Evolutionary conservation across 768 basidiomycete genomes (phyloP).

Genomic region (Boletus rex-veris): DNA sequence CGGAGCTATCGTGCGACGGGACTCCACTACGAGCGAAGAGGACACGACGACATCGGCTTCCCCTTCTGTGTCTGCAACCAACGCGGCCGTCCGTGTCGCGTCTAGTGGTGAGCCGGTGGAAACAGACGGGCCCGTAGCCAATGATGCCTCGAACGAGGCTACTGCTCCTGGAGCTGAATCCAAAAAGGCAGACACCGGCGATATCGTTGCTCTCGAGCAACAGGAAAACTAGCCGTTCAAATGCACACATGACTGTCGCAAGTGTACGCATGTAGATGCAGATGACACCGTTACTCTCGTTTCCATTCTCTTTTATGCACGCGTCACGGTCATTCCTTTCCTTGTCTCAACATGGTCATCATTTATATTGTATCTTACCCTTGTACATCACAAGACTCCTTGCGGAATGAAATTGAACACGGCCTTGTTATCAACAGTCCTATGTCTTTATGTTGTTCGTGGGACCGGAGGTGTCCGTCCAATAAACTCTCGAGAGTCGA

Average conservation of each 20-base stretch:
- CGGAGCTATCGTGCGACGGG: slow-evolving; percentile 39
- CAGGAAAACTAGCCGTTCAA: slow-evolving; percentile 1
- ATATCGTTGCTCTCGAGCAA: neutral
- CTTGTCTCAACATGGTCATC: neutral
- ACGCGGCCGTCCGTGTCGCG: slow-evolving; percentile 3
- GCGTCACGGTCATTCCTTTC: neutral
- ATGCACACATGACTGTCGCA: neutral
- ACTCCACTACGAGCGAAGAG: slow-evolving; percentile 51
- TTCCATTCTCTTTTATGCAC: slow-evolving; percentile 3
- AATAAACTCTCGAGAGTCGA: too few relatives aligned
- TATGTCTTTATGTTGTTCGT: too few relatives aligned
- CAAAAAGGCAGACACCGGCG: slow-evolving; percentile 1
- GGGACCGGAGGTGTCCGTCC: too few relatives aligned
- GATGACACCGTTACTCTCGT: neutral
- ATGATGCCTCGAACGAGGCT: slow-evolving; percentile 3
- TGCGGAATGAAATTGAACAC: slow-evolving; percentile 3
- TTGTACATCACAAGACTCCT: slow-evolving; percentile 13
- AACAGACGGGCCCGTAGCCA: slow-evolving; percentile 7
- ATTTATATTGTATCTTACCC: slow-evolving; percentile 15
- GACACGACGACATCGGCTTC: slow-evolving; percentile 36
- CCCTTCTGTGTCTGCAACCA: slow-evolving; percentile 30
- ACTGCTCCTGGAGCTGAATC: slow-evolving; percentile 1
- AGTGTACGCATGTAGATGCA: neutral
- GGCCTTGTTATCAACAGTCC: neutral
- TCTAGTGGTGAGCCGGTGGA: slow-evolving; percentile 17